Percentiles rank a stretch among this genome's conserved stretches.
phyloP scores from a whole-genome alignment of 176 grass and related monocot species.

The Carex kokanica region DNA sequence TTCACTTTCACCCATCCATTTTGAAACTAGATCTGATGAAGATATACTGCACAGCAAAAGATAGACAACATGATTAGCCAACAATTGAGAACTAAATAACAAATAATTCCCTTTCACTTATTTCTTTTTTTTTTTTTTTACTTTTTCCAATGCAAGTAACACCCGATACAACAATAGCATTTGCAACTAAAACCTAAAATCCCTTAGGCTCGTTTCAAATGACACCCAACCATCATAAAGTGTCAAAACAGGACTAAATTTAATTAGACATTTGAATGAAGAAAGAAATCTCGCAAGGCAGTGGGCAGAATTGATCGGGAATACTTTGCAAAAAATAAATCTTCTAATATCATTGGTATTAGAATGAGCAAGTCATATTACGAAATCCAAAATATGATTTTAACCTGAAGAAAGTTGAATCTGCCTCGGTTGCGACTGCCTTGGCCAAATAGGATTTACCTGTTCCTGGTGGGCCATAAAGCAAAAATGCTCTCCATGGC shows the following conservation, averaged over 20 bases:
- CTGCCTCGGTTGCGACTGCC: constrained; percentile 95
- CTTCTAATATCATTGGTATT: neutral
- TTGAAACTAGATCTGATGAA: constrained; percentile 97
- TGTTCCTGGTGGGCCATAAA: constrained; percentile 97
- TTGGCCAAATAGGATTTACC: constrained; percentile 99
- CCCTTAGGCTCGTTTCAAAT: neutral
- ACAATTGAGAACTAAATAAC: constrained; percentile 17
- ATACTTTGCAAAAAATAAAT: neutral
- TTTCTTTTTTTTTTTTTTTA: neutral
- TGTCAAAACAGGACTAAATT: neutral
- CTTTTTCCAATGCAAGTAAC: neutral
- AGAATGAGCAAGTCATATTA: neutral
- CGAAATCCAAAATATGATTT: neutral
- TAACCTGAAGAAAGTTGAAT: constrained; percentile 98
- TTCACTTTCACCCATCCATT: constrained; percentile 99
- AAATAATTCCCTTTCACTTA: neutral
- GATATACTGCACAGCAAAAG: constrained; percentile 72
- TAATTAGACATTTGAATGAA: neutral
- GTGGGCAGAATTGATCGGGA: neutral
- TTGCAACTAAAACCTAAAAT: neutral
- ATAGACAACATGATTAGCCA: constrained; percentile 16
- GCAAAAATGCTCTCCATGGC: constrained; percentile 97
- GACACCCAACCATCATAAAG: neutral
- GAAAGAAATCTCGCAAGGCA: neutral
- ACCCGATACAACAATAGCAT: neutral